Evolutionary conservation across 495 filamentous ascomycete species (phyloP).

Genomic region (Xeromyces bisporus): DNA sequence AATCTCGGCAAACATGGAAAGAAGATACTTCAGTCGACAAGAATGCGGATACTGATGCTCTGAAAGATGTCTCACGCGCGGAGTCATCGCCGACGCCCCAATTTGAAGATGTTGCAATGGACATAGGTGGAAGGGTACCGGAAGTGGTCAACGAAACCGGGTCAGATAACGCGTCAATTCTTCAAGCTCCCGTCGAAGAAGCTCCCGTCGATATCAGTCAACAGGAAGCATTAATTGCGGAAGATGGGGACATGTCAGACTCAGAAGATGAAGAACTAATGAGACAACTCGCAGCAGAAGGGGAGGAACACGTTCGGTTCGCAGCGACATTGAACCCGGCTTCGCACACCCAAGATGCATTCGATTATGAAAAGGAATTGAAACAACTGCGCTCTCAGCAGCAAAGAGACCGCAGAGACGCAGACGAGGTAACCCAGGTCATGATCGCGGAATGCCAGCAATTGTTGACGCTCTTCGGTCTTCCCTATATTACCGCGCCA

Average conservation of each 20-base stretch:
- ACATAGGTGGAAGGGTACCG: not conserved
- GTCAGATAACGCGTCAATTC: not conserved
- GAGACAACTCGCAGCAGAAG: conserved; percentile 68
- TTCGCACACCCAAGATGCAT: conserved; percentile 37
- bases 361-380: conserved; percentile 73
- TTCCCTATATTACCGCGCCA: conserved; percentile 91
- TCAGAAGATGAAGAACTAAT: conserved; percentile 84
- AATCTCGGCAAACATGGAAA: conserved; percentile 6
- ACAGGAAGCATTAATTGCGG: conserved; percentile 12
- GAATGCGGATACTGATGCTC: conserved; percentile 4
- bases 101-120: conserved; percentile 26
- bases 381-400: conserved; percentile 79
- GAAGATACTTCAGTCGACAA: conserved; percentile 7
- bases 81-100: conserved; percentile 31
- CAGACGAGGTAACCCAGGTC: conserved; percentile 83
- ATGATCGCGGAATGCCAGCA: conserved; percentile 95
- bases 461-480: conserved; percentile 71
- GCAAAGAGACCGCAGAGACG: conserved; percentile 86
- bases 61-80: conserved; percentile 2
- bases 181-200: not conserved
- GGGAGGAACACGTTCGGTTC: conserved; percentile 83
- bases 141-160: not conserved
- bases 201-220: conserved; percentile 9
- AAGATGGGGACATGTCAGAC: conserved; percentile 49
- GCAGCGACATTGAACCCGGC: conserved; percentile 67